Conservation (phyloP, 495 filamentous ascomycete genomes). For the Trypethelium eluteriae region DNA sequence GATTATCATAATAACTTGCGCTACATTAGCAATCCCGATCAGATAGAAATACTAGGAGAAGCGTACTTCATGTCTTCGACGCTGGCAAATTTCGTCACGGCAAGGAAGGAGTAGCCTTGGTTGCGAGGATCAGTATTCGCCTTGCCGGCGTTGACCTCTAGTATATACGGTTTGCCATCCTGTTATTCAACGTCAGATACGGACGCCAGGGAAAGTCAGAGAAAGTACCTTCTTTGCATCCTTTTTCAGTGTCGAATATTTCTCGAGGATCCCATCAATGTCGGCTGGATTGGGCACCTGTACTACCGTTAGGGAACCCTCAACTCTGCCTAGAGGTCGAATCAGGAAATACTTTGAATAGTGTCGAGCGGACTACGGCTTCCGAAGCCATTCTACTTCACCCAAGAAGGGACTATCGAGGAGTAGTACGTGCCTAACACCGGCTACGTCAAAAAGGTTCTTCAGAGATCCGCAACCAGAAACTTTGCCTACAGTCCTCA, state of each 20-base stretch:
- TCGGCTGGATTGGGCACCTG: conserved; percentile 45
- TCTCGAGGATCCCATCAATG: conserved; percentile 39
- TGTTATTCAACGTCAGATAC: conserved; percentile 27
- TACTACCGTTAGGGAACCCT: not conserved
- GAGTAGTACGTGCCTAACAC: no score
- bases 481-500: no score
- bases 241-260: conserved; percentile 46
- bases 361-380: conserved; percentile 48
- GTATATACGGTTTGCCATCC: conserved; percentile 63
- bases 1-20: conserved; percentile 51
- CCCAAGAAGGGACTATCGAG: no score
- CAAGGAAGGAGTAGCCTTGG: conserved; percentile 56
- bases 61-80: conserved; percentile 54
- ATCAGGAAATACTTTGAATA: conserved; percentile 39
- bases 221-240: conserved; percentile 45
- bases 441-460: no score
- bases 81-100: conserved; percentile 51
- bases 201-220: not conserved
- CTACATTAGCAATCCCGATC: not conserved
- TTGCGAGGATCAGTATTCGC: conserved; percentile 48
- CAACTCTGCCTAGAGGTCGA: not conserved
- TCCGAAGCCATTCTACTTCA: conserved; percentile 26
- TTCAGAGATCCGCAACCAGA: no score
- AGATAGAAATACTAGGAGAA: not conserved
- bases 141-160: conserved; percentile 39